Evolutionary conservation across 768 basidiomycete genomes (phyloP).

Genomic region (Leccinum subgranulosum): DNA sequence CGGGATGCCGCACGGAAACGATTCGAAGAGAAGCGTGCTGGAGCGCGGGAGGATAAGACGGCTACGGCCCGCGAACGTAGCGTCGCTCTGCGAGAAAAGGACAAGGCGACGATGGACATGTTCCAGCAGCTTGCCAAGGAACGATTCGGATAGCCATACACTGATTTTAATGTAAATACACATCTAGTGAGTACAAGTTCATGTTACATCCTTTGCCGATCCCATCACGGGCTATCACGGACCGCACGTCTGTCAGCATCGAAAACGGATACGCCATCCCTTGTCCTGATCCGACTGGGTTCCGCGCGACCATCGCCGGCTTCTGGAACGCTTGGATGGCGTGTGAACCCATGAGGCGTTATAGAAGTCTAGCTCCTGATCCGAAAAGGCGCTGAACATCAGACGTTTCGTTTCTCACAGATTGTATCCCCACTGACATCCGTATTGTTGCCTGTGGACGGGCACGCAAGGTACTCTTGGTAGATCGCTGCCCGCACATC

Average conservation of each 20-base stretch:
- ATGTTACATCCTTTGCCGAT: not conserved
- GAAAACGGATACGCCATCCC: not conserved
- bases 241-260: not conserved
- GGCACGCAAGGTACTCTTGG: slow-evolving; percentile 4
- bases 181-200: slow-evolving; percentile 12
- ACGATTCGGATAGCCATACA: slow-evolving; percentile 61
- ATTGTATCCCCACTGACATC: not conserved
- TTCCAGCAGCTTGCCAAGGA: slow-evolving; percentile 90
- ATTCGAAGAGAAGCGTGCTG: slow-evolving; percentile 49
- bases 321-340: not conserved
- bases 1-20: slow-evolving; percentile 70
- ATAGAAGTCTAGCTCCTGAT: slow-evolving; percentile 35
- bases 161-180: not conserved
- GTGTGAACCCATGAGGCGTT: slow-evolving; percentile 37
- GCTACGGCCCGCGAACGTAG: slow-evolving; percentile 59
- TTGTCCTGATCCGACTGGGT: not conserved
- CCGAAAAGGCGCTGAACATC: not conserved
- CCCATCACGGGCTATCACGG: not conserved
- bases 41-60: slow-evolving; percentile 45
- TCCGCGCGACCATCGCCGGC: not conserved
- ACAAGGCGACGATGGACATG: slow-evolving; percentile 95
- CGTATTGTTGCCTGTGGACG: not conserved
- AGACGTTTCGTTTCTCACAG: not conserved
- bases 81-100: slow-evolving; percentile 66
- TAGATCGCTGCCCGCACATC: slow-evolving; percentile 8